A percentile compares a stretch with the other conserved stretches of the same genome.
Evolutionary conservation across 2,329 filamentous ascomycete species (phyloP).

Genomic region (Apiospora saccharicola): DNA sequence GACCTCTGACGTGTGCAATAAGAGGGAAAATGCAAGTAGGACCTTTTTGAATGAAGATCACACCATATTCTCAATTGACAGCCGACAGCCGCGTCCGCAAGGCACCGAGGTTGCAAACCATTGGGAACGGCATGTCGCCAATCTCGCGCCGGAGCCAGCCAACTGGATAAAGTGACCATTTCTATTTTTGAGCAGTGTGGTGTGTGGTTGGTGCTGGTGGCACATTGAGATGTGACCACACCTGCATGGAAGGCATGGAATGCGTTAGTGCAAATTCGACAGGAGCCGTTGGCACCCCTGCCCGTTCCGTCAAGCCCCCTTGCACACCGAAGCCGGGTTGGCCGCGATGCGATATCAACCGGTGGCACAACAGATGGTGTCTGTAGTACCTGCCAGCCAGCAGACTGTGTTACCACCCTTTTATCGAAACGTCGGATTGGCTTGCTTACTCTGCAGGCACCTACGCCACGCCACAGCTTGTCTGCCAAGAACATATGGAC

Average conservation of each 20-base stretch:
- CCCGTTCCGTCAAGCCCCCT: neutral
- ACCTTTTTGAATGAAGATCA: neutral
- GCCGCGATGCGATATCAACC: neutral
- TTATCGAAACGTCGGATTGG: neutral
- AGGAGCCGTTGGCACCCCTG: neutral
- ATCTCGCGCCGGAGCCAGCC: neutral
- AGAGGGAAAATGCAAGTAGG: neutral
- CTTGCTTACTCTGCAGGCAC: neutral
- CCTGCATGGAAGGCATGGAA: slow-evolving; percentile 15
- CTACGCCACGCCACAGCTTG: neutral
- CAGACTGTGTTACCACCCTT: neutral
- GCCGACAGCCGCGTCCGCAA: neutral
- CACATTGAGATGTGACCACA: neutral
- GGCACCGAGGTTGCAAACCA: neutral
- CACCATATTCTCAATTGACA: neutral
- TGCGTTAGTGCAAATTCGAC: neutral
- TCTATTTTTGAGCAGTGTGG: neutral
- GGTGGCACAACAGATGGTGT: neutral
- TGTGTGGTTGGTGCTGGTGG: neutral
- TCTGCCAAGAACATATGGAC: neutral
- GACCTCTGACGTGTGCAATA: neutral
- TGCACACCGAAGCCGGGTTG: neutral
- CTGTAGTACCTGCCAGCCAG: neutral
- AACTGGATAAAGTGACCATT: neutral
- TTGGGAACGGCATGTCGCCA: neutral